These are phyloP conservation scores for Cystobasidium ongulense DNA, from an alignment of 768 basidiomycete species.

Conservation along the genomic window DNA sequence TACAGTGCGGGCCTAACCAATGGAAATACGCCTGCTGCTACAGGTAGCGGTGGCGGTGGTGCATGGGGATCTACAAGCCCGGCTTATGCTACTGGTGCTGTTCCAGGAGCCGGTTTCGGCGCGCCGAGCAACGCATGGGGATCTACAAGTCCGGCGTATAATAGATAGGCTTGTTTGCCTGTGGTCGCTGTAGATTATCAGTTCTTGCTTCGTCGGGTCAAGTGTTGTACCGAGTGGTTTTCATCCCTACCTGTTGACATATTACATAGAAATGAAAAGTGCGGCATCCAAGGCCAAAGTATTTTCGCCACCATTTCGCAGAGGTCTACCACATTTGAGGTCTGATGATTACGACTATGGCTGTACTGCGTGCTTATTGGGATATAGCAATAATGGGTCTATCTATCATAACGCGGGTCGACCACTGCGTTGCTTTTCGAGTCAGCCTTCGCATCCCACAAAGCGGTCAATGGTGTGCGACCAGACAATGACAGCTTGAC, in stretches of 20 bases:
- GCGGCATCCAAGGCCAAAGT: background rate
- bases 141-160: slow-evolving; percentile 1
- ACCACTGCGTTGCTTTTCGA: no score
- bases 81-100: background rate
- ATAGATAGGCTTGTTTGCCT: background rate
- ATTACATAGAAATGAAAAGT: background rate
- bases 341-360: no score
- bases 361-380: no score
- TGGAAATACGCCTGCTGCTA: background rate
- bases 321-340: no score
- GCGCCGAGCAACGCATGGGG: slow-evolving; percentile 6
- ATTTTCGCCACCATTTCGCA: background rate
- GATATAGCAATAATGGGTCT: no score
- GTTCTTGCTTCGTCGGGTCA: background rate
- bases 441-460: no score
- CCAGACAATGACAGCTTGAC: no score
- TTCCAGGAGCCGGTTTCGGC: background rate
- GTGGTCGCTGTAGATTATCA: background rate
- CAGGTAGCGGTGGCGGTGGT: background rate
- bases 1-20: slow-evolving; percentile 4
- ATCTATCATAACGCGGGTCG: no score
- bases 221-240: background rate
- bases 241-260: background rate
- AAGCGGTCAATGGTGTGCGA: no score
- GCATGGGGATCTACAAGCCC: slow-evolving; percentile 21